Evolutionary conservation across 2,329 filamentous ascomycete genomes (phyloP), one percentile per base, ranked within the genome.

Genomic region (Aspergillus pseudotamarii): DNA sequence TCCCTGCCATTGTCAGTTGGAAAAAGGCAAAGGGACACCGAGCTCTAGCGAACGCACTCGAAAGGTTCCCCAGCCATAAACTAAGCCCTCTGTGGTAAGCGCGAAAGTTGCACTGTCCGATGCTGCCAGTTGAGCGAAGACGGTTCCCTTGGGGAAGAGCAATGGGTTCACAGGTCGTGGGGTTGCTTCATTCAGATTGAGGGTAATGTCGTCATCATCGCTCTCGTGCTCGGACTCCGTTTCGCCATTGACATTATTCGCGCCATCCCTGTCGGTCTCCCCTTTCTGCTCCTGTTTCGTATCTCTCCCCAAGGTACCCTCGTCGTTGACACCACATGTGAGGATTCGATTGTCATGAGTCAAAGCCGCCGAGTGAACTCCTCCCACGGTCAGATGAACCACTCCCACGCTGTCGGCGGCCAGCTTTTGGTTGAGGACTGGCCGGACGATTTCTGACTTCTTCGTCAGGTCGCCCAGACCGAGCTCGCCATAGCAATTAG

Each of bases 321-420:
- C 87, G 73, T 94, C 91, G 74, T 95, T 95, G 69, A 94, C 91
- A 59, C 92, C 92, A 92, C 92, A 96, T n/a, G 91, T 94, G 59
- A 93, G 79, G 68, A 95, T 90, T 79, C 87, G 88, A 81, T 93
- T 92, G 76, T 94, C 89, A 64, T 88, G 84, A 51, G 92, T 94
- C 54, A 95, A 80, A 6, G 89, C 91, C 59, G 89, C 84, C 57
- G 84, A 87, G 78, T 96, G 92, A 89, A 94, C 93, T 59, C 91
- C 91, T 64, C 89, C 58, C 84, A 86, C 61, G 83, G 88, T 65
- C 84, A 91, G 66, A 78, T 86, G 6, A 73, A 79, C 46, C 75
- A 89, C 72, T 76, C 84, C 48, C 50, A 83, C 57, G 82, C 85
- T 80, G 58, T 83, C 80, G 4, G 84, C 80, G 19, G 80, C 77